Base-by-base conservation (phyloP, 2,329 filamentous ascomycete genomes). In the Penicillium decumbens region DNA sequence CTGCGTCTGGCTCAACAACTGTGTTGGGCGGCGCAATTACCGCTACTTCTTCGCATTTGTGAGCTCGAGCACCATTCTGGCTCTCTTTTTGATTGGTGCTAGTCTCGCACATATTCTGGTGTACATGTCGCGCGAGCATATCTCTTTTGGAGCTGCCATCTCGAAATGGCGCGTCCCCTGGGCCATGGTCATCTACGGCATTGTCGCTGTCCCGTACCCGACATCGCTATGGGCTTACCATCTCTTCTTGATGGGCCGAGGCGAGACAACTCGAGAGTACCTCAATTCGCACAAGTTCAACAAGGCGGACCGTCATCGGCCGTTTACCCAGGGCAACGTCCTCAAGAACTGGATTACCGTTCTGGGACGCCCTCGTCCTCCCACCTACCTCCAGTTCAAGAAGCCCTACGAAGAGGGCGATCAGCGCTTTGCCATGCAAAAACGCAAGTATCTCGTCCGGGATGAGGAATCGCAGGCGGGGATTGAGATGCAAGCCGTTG, bases 1-100 rank as follows among this genome's bases (percentile, higher is more conserved):
- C 72, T 98, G 93, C 65, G 91, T 97, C 13, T 98, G 93, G 93
- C 81, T 98, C 56, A 98, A 98, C 74, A 98, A 98, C 69, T 98
- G 93, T 62, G 87, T 98, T 43, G 93, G 93, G 38, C 86, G 92
- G 58, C 88, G 93, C 62, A 98, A 98, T 73, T 98, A 98, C 73
- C 89, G 93, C 56, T 97, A 92, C 71, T 98, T 98, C 72, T 96
- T 97, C 68, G 81, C 87, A 9, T 98, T 96, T 70, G 84, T 98
- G 57, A 83, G 82, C 46, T 83, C 85, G 12, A 83, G 82, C n/a
- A 89, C 89, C 0, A 58, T 96, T 29, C 78, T 96, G 15, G 80
- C 85, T 0, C 65, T 90, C 13, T 92, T 88, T 62, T 78, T 97
- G 40, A 75, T 93, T 27, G 88, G 78, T 18, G 84, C 87, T 23